Evolutionary conservation across 345 rosid species (phyloP), one percentile per base, ranked within the genome.

Genomic region (Carallia brachiata): DNA sequence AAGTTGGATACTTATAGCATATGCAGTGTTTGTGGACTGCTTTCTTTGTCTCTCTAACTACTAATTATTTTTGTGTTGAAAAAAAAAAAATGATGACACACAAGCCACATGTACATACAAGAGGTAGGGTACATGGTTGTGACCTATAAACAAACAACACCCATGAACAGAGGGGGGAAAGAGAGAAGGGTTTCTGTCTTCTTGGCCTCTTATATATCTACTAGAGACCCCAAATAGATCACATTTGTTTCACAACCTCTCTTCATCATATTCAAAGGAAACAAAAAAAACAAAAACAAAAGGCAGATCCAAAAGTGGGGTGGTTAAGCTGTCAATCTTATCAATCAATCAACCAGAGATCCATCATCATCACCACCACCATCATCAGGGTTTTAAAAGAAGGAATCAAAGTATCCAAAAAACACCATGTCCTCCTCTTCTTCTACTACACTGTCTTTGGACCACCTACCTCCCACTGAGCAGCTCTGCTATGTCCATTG

Each of bases 401-500:
- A 48, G 32, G 16, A 36, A 54, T 68, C 79, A 74, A 47, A 39
- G 56, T 53, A 34, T 32, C 32, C 23, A 23, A 67, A 47, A 44
- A 15, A 37, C 59, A 77, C 54, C 73, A 76, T 77, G 80, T 80
- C 83, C 66, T 69, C 80, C 75, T 80, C 83, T 53, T 77, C 83
- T 70, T 80, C 83, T 53, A 73, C 83, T 70, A 28, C 80, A 5
- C 62, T 73, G 71, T 73, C 83, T 53, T 53, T 73, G 72, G 80
- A 79, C 78, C 86, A 77, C 81, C 66, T 73, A 9, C 71, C 78
- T 37, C 68, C 71, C 77, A 78, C 96, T 81, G 98, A 92, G 61
- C 98, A 96, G 79, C 98, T 96, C 78, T 90, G 98, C 76, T 96
- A 96, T 71, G 97, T 96, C 90, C 98, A 87, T 67, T 92, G 99